Base-by-base conservation (phyloP, 2,329 filamentous ascomycete genomes). In the Graphiopsis chlorocephala region DNA sequence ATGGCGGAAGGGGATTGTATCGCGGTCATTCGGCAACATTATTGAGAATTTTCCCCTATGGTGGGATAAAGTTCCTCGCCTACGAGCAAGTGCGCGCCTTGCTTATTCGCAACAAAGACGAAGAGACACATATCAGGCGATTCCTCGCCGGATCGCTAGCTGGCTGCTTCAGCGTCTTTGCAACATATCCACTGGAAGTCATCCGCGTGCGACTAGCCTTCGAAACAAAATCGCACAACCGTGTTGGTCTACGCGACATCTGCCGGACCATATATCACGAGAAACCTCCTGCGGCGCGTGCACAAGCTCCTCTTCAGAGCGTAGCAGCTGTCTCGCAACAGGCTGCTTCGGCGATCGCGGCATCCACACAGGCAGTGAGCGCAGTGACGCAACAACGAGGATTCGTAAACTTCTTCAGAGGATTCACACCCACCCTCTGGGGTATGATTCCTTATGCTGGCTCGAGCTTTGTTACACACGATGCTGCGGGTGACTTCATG, bases 371-470 rank as follows among this genome's bases (percentile, higher is more conserved):
- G 1, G 75, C 79, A 0, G 79, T 87, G 0, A 81, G 84, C 25
- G 79, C 81, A 11, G 80, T 84, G 0, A 82, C 85, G 0, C 89
- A 91, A 0, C 83, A 82, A 28, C 84, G 84, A 12, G 94, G 94
- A 4, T 76, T 98, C 0, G 79, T 87, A 64, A 99, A 99, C 78
- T 99, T 99, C 77, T 99, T 97, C 79, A 88, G 95, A 57, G 95
- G 95, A 58, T 99, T 99, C 77, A 87, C 88, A 0, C 91, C 94
- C 0, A 98, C 95, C 0, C 78, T 99, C 5, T 83, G 96, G 66
- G 95, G 95, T 71, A 99, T 99, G 94, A 82, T 99, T 0, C 95
- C 95, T 0, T 99, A 99, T 74, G 95, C 95, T 1, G 95, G 95
- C 72, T 89, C 96, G 73, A 97, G 93, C 1, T 99, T 99, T 79